Evolutionary conservation across 768 basidiomycete genomes (phyloP).

Genomic region (Dentipellis fragilis): DNA sequence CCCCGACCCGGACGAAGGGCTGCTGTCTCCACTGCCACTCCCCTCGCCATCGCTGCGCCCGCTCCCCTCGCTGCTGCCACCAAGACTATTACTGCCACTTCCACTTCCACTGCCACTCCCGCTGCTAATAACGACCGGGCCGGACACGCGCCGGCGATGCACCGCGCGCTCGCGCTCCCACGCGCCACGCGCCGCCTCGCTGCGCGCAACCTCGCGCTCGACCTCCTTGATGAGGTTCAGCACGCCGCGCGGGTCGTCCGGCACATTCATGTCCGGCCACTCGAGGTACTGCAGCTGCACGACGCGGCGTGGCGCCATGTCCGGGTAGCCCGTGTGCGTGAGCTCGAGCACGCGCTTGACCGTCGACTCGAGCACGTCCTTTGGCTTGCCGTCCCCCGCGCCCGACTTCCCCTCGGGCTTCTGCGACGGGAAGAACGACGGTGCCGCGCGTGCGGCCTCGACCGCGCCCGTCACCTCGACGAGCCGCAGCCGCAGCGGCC

Average conservation of each 20-base stretch:
- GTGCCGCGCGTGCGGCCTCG: slow-evolving; percentile 20
- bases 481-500: slow-evolving; percentile 54
- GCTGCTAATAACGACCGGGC: not conserved
- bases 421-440: slow-evolving; percentile 24
- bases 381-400: not conserved
- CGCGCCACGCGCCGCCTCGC: slow-evolving; percentile 11
- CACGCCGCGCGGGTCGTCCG: slow-evolving; percentile 69
- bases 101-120: not conserved
- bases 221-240: slow-evolving; percentile 67
- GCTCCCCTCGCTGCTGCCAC: slow-evolving; percentile 1
- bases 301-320: slow-evolving; percentile 51
- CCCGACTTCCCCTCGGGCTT: slow-evolving; percentile 1
- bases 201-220: slow-evolving; percentile 25
- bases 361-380: slow-evolving; percentile 21
- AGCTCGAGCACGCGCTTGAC: slow-evolving; percentile 64
- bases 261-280: slow-evolving; percentile 97
- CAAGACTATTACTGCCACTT: no score
- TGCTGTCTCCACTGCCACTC: slow-evolving; percentile 10
- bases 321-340: slow-evolving; percentile 49
- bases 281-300: slow-evolving; percentile 87
- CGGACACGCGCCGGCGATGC: slow-evolving; percentile 14
- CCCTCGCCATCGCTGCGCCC: slow-evolving; percentile 5
- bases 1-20: not conserved
- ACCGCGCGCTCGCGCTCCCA: slow-evolving; percentile 17
- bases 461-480: slow-evolving; percentile 37